Evolutionary conservation across 2,329 filamentous ascomycete species (phyloP).

Genomic region (Herpomyces periplanetae): DNA sequence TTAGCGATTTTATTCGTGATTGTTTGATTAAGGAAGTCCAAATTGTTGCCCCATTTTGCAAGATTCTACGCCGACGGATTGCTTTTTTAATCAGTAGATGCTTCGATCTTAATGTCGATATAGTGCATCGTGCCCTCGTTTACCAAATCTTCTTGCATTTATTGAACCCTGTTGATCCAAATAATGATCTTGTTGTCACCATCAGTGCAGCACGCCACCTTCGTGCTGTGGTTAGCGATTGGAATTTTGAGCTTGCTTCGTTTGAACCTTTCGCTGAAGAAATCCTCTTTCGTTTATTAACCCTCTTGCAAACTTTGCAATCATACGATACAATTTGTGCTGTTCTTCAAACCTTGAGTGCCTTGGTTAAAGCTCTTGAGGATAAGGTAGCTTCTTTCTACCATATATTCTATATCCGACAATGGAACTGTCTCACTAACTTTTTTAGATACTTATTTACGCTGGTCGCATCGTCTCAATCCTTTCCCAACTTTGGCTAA

Average conservation of each 20-base stretch:
- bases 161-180: conserved; percentile 28
- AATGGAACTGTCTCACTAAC: conserved; percentile 3
- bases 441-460: conserved; percentile 14
- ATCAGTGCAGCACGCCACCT: conserved; percentile 65
- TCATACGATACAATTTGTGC: conserved; percentile 63
- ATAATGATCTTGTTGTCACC: conserved; percentile 65
- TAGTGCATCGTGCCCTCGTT: conserved; percentile 25
- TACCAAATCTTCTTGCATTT: conserved; percentile 71
- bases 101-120: conserved; percentile 35
- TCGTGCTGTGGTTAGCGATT: conserved; percentile 38
- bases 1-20: conserved; percentile 32
- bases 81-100: conserved; percentile 65
- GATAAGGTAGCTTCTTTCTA: conserved; percentile 13
- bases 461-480: conserved; percentile 46
- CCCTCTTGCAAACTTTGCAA: conserved; percentile 37
- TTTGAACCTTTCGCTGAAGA: conserved; percentile 41
- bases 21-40: conserved; percentile 46
- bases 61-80: conserved; percentile 48
- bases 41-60: conserved; percentile 21
- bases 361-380: conserved; percentile 44
- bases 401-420: not conserved
- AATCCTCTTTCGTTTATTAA: conserved; percentile 29
- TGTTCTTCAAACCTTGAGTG: conserved; percentile 46
- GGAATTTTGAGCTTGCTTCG: conserved; percentile 28
- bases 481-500: conserved; percentile 46